Conservation (phyloP, 805 yeast species). For the Hanseniaspora meyeri region DNA sequence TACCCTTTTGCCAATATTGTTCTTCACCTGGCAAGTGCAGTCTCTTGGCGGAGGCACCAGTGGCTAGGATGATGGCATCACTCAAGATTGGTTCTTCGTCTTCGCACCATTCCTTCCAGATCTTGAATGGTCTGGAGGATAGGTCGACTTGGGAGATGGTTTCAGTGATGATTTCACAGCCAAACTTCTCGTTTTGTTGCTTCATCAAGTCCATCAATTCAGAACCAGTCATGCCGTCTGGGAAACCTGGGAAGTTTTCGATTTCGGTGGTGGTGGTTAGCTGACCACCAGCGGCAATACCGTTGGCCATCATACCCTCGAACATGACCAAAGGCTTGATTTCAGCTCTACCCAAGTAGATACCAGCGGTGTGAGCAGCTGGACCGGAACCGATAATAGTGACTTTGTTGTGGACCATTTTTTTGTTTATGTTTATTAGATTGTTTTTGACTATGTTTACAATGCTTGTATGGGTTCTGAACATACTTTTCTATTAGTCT, state of each 20-base stretch:
- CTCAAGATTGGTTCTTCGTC: slow-evolving; percentile 83
- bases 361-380: slow-evolving; percentile 98
- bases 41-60: slow-evolving; percentile 98
- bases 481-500: background rate
- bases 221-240: slow-evolving; percentile 77
- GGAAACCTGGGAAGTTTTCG: slow-evolving; percentile 99
- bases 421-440: background rate
- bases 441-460: slow-evolving; percentile 1
- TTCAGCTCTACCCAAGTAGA: slow-evolving; percentile 93
- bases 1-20: slow-evolving; percentile 97
- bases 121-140: slow-evolving; percentile 78
- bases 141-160: slow-evolving; percentile 88
- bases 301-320: slow-evolving; percentile 93
- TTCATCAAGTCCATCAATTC: slow-evolving; percentile 90
- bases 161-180: slow-evolving; percentile 89
- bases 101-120: slow-evolving; percentile 93
- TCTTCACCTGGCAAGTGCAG: slow-evolving; percentile 92
- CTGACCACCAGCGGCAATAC: slow-evolving; percentile 98
- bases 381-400: slow-evolving; percentile 95
- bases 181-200: slow-evolving; percentile 73
- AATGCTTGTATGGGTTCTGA: background rate
- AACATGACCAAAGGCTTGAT: slow-evolving; percentile 71
- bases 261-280: slow-evolving; percentile 96
- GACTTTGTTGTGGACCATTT: slow-evolving; percentile 74
- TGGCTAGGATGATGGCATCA: slow-evolving; percentile 84